Evolutionary conservation across 2,329 filamentous ascomycete genomes (phyloP).

Genomic region (Alternaria conjuncta): DNA sequence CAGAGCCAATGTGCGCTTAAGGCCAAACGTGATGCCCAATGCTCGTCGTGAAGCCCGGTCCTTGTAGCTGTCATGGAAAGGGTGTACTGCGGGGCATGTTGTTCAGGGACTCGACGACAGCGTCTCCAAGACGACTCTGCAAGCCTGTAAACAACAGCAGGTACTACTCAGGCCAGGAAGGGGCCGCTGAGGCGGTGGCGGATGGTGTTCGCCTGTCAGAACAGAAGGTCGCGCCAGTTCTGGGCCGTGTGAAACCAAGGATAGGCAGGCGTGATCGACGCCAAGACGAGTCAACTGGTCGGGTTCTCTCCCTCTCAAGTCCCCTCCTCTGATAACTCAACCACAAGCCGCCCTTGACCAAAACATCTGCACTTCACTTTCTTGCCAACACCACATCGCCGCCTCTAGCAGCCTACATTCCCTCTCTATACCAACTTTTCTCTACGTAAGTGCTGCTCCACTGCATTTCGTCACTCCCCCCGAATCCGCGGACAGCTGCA

Average conservation of each 20-base stretch:
- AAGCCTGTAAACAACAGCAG: not conserved
- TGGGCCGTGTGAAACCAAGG: constrained; percentile 36
- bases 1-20: not conserved
- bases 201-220: constrained; percentile 16
- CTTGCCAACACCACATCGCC: constrained; percentile 22
- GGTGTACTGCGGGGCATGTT: constrained; percentile 28
- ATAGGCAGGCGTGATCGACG: constrained; percentile 36
- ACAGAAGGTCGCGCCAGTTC: constrained; percentile 26
- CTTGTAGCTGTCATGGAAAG: constrained; percentile 22
- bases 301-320: constrained; percentile 29
- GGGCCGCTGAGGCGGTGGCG: constrained; percentile 19
- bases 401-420: constrained; percentile 13
- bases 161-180: not conserved
- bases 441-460: constrained; percentile 40
- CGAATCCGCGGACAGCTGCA: constrained; percentile 30
- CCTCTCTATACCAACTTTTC: constrained; percentile 15
- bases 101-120: not conserved
- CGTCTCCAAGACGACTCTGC: not conserved
- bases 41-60: constrained; percentile 5
- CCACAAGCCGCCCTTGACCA: constrained; percentile 29
- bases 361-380: constrained; percentile 25
- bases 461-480: constrained; percentile 36
- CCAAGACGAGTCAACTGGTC: constrained; percentile 25
- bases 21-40: constrained; percentile 12
- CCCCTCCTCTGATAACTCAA: constrained; percentile 37